Percentiles rank a stretch among this genome's conserved stretches.
Conservation (phyloP, 352 stramenopile genomes). For the Globisporangium polare region DNA sequence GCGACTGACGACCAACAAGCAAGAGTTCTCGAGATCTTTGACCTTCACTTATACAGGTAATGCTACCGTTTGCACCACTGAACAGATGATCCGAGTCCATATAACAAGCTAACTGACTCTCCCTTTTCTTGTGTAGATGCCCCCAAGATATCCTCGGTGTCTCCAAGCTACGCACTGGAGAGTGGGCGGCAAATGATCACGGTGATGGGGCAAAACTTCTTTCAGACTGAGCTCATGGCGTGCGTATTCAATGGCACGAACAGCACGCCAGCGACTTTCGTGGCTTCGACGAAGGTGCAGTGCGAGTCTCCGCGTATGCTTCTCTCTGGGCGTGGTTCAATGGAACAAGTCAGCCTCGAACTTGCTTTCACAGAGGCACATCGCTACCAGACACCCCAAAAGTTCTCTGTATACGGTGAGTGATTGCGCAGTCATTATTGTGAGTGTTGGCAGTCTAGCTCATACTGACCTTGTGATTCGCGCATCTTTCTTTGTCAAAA, state of each 20-base stretch:
- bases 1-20: constrained; percentile 45
- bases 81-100: background rate
- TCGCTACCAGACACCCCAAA: constrained; percentile 1
- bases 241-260: constrained; percentile 43
- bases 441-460: background rate
- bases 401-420: constrained; percentile 12
- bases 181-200: constrained; percentile 22
- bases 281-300: constrained; percentile 21
- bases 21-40: constrained; percentile 43
- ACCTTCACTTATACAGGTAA: constrained; percentile 50
- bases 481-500: background rate
- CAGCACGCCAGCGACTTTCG: constrained; percentile 20
- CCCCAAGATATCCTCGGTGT: constrained; percentile 26
- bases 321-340: background rate
- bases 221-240: constrained; percentile 16
- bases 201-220: constrained; percentile 35
- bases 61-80: background rate
- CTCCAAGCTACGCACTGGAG: constrained; percentile 22
- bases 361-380: constrained; percentile 27
- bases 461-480: background rate
- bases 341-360: constrained; percentile 17
- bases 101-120: background rate
- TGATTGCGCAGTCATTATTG: background rate
- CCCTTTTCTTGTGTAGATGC: constrained; percentile 25
- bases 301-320: constrained; percentile 27